Conservation (phyloP, 2,329 filamentous ascomycete species). For the Pyricularia grisea region DNA sequence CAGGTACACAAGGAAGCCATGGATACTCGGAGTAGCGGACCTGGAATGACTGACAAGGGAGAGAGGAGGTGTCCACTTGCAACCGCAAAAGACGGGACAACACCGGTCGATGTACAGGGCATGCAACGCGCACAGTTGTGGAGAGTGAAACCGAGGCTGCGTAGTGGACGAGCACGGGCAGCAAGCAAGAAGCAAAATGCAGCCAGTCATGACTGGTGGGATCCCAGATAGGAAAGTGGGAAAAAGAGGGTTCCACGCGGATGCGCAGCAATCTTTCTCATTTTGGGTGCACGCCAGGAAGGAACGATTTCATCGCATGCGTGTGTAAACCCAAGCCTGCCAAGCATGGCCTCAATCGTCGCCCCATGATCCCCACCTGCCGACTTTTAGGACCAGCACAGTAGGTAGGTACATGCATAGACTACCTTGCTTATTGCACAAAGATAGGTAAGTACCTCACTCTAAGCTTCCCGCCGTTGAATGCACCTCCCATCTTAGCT, state of each 20-base stretch:
- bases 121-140: not conserved
- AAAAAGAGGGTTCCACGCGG: not conserved
- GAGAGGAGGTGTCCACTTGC: not conserved
- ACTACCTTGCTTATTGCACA: not conserved
- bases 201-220: not conserved
- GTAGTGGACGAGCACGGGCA: not conserved
- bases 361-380: not conserved
- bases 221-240: not conserved
- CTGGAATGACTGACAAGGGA: not conserved
- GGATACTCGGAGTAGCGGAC: not conserved
- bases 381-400: not conserved
- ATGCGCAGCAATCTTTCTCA: not conserved
- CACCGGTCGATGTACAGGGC: not conserved
- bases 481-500: not conserved
- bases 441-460: not conserved
- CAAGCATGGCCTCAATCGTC: not conserved
- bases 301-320: not conserved
- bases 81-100: not conserved
- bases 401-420: not conserved
- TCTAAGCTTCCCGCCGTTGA: not conserved
- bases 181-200: not conserved
- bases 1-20: not conserved
- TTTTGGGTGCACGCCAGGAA: not conserved
- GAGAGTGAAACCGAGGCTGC: not conserved
- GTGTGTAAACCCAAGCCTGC: not conserved